Evolutionary conservation across 495 filamentous ascomycete genomes (phyloP), one percentile per base, ranked within the genome.

Genomic region (Polyplosphaeria fusca): DNA sequence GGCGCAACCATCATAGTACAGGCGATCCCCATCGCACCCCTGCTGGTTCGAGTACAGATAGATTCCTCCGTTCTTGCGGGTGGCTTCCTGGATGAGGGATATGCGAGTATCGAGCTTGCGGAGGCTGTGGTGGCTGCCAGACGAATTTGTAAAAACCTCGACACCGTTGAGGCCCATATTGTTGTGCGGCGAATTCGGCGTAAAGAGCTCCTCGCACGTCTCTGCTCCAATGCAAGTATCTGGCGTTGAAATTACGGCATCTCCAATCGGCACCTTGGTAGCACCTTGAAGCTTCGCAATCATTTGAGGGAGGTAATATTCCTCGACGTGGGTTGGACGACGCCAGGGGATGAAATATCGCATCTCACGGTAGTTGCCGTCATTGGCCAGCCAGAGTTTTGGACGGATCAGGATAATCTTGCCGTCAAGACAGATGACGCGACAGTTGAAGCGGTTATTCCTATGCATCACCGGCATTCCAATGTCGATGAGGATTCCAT

Each of bases 121-220:
- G 19, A 95, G 68, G 26, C 82, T 77, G 58, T 86, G 84, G 60
- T 94, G 89, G 26, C 78, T 83, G 30, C 85, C 89, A 43, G 78
- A 84, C 11, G 81, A 83, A 65, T 95, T 95, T 1, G 83, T 84
- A 48, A 93, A 80, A 28, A 95, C 86, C 67, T 92, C 89, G 16
- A 85, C 82, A 11, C 84, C 85, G 49, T 82, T 72, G 12, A 86
- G 68, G 9, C 73, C 71, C 80, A 82, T 81, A 16, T 30, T 55
- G 52, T 23, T 57, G 13, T 62, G 76, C n/a, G 80, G 79, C 22
- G 71, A 63, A 22, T 52, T 74, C 11, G 71, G 70, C 24, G 69
- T 70, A 54, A 71, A 74, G 16, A 74, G 66, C 55, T 73, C 79
- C 48, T 63, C 55, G 30, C 64, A 61, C 13, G 54, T 61, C 52